Evolutionary conservation across 345 rosid species (phyloP), one percentile per base, ranked within the genome.

Genomic region (Lepidium sativum): DNA sequence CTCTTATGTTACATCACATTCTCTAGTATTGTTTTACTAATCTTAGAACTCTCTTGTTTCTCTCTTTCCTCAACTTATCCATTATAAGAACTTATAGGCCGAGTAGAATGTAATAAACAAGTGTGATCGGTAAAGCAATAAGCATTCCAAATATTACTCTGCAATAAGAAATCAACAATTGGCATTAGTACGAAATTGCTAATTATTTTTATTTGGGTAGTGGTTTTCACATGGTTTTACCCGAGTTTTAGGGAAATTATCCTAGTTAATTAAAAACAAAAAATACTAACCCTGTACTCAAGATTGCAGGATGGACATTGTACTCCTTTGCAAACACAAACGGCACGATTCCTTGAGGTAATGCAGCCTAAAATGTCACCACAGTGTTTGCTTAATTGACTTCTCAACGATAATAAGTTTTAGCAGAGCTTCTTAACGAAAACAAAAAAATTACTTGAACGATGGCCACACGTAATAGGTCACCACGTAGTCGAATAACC

Each of bases 301-400:
- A 85, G 65, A 88, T 88, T 41, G 80, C 80, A 1, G 96, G 92
- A 70, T 88, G 96, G 25, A 88, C 83, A 40, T 85, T 88, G 78
- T 88, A 88, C 35, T 88, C 96, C 68, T 85, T 88, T 13, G 96
- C 91, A 59, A 88, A 88, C 63, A 88, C 95, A 63, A 88, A 88
- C 16, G 95, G 95, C 51, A 88, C 96, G 37, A 88, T 88, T 38
- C 92, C 92, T 77, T 88, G 96, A 2, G 96, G 96, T 31, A 88
- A 76, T 38, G 96, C 86, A 41, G 96, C 90, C 92, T 88, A 69
- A 74, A 54, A 27, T 2, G 11, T 4, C 33, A 55, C 51, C 48
- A 53, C 32, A 54, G 27, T 6, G 32, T 27, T 17, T 20, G 15
- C 1, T 37, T 20, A 13, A 48, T 9, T 29, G 44, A 7, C 10